Conservation (phyloP, 371 early-diverging fungal genomes). For the Rhizopus delemar region DNA sequence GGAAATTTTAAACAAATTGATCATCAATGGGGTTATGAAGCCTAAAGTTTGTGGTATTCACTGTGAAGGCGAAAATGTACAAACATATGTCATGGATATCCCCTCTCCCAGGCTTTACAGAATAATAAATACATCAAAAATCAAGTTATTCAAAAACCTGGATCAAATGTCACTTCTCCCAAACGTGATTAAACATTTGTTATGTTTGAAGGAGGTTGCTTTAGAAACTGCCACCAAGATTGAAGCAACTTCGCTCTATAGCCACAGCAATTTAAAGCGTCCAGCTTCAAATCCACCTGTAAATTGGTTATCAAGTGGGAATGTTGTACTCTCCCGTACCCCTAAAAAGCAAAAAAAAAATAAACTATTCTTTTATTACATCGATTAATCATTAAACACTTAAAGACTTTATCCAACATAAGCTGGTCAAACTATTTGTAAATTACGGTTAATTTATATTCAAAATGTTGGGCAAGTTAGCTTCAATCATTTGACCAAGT, state of each 20-base stretch:
- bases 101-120: constrained; percentile 23
- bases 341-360: constrained; percentile 18
- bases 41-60: constrained; percentile 22
- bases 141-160: constrained; percentile 15
- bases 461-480: too few relatives aligned
- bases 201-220: constrained; percentile 18
- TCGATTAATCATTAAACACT: too few relatives aligned
- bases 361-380: too few relatives aligned
- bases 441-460: too few relatives aligned
- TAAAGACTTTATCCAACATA: too few relatives aligned
- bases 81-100: constrained; percentile 17
- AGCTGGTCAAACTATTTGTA: too few relatives aligned
- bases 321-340: constrained; percentile 10
- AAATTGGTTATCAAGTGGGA: constrained; percentile 9
- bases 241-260: constrained; percentile 14
- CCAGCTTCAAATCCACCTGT: constrained; percentile 12
- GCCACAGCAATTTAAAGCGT: constrained; percentile 16
- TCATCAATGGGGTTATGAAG: constrained; percentile 7
- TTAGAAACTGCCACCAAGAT: constrained; percentile 19
- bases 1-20: constrained; percentile 11
- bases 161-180: constrained; percentile 24
- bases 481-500: too few relatives aligned
- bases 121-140: constrained; percentile 11
- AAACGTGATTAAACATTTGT: constrained; percentile 15
- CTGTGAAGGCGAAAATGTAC: constrained; percentile 18